A percentile compares a stretch with the other conserved stretches of the same genome.
Evolutionary conservation across 768 basidiomycete genomes (phyloP).

Genomic region (Suillus occidentalis): DNA sequence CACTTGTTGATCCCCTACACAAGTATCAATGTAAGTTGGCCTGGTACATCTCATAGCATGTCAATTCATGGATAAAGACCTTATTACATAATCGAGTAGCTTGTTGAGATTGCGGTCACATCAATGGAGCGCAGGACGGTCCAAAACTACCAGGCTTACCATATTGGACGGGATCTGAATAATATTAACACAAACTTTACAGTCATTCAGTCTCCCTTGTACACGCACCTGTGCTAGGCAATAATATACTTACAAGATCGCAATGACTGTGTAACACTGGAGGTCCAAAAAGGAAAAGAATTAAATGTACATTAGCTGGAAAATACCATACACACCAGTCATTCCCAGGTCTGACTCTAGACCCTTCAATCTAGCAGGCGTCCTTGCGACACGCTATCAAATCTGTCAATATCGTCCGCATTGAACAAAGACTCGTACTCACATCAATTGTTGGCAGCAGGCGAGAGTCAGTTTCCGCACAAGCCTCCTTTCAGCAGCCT

Average conservation of each 20-base stretch:
- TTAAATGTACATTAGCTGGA: background rate
- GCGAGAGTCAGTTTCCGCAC: conserved; percentile 57
- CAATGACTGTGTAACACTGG: conserved; percentile 56
- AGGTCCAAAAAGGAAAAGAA: conserved; percentile 36
- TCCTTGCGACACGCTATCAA: conserved; percentile 47
- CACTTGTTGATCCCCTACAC: conserved; percentile 66
- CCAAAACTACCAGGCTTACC: conserved; percentile 31
- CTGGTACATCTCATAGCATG: conserved; percentile 28
- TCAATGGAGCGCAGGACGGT: background rate
- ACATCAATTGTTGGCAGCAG: conserved; percentile 64
- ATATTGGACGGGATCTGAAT: conserved; percentile 53
- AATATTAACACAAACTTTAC: background rate
- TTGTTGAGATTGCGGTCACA: conserved; percentile 19
- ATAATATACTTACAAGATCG: conserved; percentile 59
- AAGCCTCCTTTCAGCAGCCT: conserved; percentile 31
- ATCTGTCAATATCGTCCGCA: background rate
- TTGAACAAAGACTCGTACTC: conserved; percentile 9
- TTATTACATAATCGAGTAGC: conserved; percentile 54
- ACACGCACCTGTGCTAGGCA: conserved; percentile 56
- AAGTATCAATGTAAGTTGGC: conserved; percentile 64
- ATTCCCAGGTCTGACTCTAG: conserved; percentile 49
- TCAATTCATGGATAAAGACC: conserved; percentile 30
- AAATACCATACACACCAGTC: conserved; percentile 33
- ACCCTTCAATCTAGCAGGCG: conserved; percentile 50
- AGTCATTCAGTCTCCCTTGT: background rate